These are phyloP conservation scores for Blastocystis sp. DNA, from an alignment of 352 stramenopile species.

Conservation along the genomic window DNA sequence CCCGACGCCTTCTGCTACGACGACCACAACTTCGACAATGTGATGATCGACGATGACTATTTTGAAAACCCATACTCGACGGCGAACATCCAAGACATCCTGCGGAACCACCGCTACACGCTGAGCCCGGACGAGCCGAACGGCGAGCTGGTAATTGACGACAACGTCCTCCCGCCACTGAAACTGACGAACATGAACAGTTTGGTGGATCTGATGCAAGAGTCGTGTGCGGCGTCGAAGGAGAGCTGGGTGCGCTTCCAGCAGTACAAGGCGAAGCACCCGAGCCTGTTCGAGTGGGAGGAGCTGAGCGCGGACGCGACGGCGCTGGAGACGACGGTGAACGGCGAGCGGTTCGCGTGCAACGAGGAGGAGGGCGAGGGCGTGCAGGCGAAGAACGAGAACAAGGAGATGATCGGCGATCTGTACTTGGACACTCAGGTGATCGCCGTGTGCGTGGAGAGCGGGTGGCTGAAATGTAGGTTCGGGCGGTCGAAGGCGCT, in stretches of 20 bases:
- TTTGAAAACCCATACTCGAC: conserved; percentile 49
- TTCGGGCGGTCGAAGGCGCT: conserved; percentile 14
- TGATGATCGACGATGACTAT: conserved; percentile 44
- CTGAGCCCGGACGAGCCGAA: background rate
- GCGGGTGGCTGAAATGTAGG: background rate
- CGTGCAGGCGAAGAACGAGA: background rate
- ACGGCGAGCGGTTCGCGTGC: background rate
- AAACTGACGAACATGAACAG: conserved; percentile 65
- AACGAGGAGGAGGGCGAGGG: background rate
- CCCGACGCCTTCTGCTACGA: conserved; percentile 52
- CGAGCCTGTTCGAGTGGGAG: conserved; percentile 35
- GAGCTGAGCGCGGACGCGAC: background rate
- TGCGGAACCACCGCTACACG: conserved; percentile 24
- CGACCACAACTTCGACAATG: conserved; percentile 50
- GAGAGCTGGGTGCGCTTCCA: background rate
- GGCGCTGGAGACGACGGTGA: background rate
- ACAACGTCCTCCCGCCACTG: conserved; percentile 15
- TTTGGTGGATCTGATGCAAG: conserved; percentile 47
- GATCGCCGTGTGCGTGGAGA: background rate
- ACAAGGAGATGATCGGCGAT: conserved; percentile 31
- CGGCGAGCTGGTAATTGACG: background rate
- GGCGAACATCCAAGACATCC: conserved; percentile 55
- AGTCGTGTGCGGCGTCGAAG: background rate
- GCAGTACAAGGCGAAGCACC: conserved; percentile 1
- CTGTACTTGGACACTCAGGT: conserved; percentile 58